A percentile compares a stretch with the other conserved stretches of the same genome.
phyloP scores from a whole-genome alignment of 306 rosid species.

The Gastrolobium villosum region DNA sequence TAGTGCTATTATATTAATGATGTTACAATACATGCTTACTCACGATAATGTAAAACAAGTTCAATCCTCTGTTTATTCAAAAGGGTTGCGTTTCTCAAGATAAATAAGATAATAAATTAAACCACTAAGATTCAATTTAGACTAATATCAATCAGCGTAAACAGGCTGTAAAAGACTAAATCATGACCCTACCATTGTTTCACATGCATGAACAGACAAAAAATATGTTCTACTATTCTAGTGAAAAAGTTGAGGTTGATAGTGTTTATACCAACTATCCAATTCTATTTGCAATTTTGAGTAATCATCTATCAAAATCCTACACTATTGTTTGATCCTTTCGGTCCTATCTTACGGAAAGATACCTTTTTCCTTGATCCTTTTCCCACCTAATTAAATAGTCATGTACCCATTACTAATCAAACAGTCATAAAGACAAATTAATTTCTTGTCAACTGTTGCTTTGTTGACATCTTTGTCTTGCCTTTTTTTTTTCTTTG shows the following conservation, averaged over 20 bases:
- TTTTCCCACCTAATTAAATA: slow-evolving; percentile 45
- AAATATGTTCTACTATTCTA: slow-evolving; percentile 32
- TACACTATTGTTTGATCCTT: slow-evolving; percentile 29
- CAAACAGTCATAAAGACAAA: slow-evolving; percentile 40
- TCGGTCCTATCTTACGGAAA: slow-evolving; percentile 44
- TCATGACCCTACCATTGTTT: slow-evolving; percentile 53
- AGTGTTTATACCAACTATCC: slow-evolving; percentile 29
- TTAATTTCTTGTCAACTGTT: slow-evolving; percentile 17
- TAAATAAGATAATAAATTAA: background rate
- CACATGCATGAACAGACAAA: slow-evolving; percentile 43
- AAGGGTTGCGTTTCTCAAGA: background rate
- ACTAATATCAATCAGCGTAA: slow-evolving; percentile 18
- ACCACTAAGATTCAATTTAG: slow-evolving; percentile 10
- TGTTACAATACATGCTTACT: background rate
- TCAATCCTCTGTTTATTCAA: background rate
- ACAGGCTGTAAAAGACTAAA: slow-evolving; percentile 35
- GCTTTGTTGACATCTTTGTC: slow-evolving; percentile 47
- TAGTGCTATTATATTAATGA: background rate
- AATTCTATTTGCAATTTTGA: slow-evolving; percentile 17
- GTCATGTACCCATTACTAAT: slow-evolving; percentile 24
- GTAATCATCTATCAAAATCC: slow-evolving; percentile 40
- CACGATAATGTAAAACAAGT: background rate
- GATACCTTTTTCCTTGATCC: slow-evolving; percentile 31
- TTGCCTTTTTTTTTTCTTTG: too few species aligned
- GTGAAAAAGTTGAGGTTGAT: slow-evolving; percentile 46